Conservation (phyloP, 1,139 yeast genomes). For the Kurtzmaniella quercitrusa region DNA sequence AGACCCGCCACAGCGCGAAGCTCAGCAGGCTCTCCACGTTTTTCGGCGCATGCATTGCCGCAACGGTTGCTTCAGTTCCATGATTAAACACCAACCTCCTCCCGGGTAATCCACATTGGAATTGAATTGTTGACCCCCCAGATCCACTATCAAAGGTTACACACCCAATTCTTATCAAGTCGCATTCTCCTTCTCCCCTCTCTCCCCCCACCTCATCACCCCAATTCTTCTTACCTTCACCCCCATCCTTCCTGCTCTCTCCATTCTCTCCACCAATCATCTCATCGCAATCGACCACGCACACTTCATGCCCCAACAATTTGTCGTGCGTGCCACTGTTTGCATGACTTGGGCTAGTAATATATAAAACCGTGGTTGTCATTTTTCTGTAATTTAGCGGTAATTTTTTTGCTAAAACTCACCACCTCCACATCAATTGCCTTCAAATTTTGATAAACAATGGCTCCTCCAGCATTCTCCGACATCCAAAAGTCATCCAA, state of each 20-base stretch:
- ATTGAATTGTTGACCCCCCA: too few species aligned
- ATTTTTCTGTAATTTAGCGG: conserved; percentile 8
- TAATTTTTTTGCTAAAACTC: conserved; percentile 4
- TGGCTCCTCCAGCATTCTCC: conserved; percentile 73
- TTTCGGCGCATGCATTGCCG: neutral
- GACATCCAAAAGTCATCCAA: conserved; percentile 88
- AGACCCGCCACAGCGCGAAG: neutral
- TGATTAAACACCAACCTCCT: too few species aligned
- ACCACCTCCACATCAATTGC: conserved; percentile 2
- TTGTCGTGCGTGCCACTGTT: conserved; percentile 4
- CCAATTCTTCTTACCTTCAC: neutral
- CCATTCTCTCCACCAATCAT: neutral
- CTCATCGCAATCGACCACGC: neutral
- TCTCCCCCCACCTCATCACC: neutral
- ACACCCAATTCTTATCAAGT: too few species aligned
- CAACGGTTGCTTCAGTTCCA: too few species aligned
- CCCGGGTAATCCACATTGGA: too few species aligned
- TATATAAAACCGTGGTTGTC: conserved; percentile 2
- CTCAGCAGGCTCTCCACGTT: neutral
- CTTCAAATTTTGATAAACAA: conserved; percentile 13
- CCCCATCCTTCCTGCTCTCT: neutral
- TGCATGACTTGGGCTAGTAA: conserved; percentile 1
- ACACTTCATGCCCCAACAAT: conserved; percentile 2
- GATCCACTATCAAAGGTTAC: too few species aligned
- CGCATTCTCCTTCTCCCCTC: too few species aligned